These are phyloP conservation scores for Chalara sp. DNA, from an alignment of 2,329 filamentous ascomycete genomes.

Conservation along the genomic window DNA sequence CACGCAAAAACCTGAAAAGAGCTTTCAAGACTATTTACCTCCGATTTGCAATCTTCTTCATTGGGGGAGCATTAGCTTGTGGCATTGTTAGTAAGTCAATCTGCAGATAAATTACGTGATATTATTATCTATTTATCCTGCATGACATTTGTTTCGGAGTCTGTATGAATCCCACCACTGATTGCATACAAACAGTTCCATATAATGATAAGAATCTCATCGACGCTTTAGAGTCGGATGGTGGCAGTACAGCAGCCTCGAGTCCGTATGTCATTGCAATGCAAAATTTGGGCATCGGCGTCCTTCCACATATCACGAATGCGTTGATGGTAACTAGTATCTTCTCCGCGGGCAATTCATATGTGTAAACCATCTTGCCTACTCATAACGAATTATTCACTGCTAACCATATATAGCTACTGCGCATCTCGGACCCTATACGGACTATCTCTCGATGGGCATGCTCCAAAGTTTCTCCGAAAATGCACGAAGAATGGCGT, in stretches of 20 bases:
- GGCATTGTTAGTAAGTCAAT: slow-evolving; percentile 37
- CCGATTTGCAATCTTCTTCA: slow-evolving; percentile 64
- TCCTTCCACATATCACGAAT: slow-evolving; percentile 63
- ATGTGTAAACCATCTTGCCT: slow-evolving; percentile 30
- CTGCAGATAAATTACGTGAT: too few species aligned
- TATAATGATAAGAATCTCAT: slow-evolving; percentile 53
- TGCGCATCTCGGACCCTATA: slow-evolving; percentile 64
- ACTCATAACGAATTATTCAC: not conserved
- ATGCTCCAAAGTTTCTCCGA: slow-evolving; percentile 55
- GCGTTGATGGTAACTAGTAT: slow-evolving; percentile 56
- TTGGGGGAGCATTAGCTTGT: slow-evolving; percentile 59
- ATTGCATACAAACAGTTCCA: slow-evolving; percentile 40
- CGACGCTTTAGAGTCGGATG: slow-evolving; percentile 17
- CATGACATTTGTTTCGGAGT: too few species aligned
- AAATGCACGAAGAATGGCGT: slow-evolving; percentile 56
- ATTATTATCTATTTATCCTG: too few species aligned
- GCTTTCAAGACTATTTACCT: slow-evolving; percentile 71
- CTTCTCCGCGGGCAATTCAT: slow-evolving; percentile 54
- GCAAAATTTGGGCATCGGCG: slow-evolving; percentile 56
- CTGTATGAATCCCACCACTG: too few species aligned
- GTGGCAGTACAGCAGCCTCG: slow-evolving; percentile 30
- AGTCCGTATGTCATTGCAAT: slow-evolving; percentile 50
- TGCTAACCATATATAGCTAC: slow-evolving; percentile 31
- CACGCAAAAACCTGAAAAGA: slow-evolving; percentile 55
- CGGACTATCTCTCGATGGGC: slow-evolving; percentile 58